A percentile compares a stretch with the other conserved stretches of the same genome.
phyloP scores from a whole-genome alignment of 2,329 filamentous ascomycete genomes.

The Sarocladium brachiariae region DNA sequence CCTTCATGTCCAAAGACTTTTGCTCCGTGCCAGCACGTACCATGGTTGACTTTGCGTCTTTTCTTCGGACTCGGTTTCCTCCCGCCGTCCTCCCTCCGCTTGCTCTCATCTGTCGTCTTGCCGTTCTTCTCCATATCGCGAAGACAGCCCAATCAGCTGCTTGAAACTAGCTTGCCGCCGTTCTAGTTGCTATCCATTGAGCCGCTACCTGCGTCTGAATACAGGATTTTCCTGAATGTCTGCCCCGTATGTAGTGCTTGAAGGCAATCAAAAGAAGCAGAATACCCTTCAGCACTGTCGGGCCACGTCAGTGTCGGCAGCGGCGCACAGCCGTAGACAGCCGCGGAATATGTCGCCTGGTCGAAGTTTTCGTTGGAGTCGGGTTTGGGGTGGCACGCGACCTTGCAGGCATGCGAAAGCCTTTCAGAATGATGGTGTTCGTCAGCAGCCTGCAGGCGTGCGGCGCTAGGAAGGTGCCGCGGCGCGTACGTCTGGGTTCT shows the following conservation, averaged over 20 bases:
- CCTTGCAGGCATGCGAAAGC: background rate
- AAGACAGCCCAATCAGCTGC: background rate
- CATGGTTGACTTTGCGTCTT: conserved; percentile 83
- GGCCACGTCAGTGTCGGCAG: too few relatives aligned
- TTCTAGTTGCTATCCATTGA: background rate
- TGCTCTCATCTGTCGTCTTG: conserved; percentile 6
- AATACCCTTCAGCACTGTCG: background rate
- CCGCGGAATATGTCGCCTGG: background rate
- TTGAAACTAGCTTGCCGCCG: background rate
- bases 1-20: too few relatives aligned
- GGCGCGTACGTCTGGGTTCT: background rate
- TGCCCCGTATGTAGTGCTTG: background rate
- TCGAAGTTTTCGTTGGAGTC: background rate
- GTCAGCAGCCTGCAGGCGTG: background rate
- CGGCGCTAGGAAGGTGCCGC: background rate
- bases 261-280: background rate
- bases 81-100: conserved; percentile 7
- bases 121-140: conserved; percentile 1
- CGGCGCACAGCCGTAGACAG: background rate
- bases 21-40: conserved; percentile 40
- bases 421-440: background rate
- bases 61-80: conserved; percentile 63
- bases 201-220: background rate
- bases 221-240: background rate
- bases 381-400: background rate